Percentiles rank a stretch among this genome's conserved stretches.
Conservation (phyloP, 257 asterid genomes). For the Henckelia pumila region DNA sequence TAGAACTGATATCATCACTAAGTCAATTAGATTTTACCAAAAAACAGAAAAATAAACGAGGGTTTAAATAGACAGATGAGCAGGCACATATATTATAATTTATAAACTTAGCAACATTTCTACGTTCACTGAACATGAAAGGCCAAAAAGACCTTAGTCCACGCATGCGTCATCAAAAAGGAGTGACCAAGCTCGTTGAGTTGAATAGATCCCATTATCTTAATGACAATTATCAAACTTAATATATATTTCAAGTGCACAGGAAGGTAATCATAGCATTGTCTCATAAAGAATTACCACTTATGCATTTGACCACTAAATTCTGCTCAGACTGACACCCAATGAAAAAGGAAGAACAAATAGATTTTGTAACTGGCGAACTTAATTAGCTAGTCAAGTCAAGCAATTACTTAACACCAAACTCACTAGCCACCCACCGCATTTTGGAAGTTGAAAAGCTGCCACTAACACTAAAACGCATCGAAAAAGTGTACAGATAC, state of each 20-base stretch:
- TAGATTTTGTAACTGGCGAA: constrained; percentile 32
- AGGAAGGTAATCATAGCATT: constrained; percentile 8
- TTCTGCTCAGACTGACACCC: neutral
- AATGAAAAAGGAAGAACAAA: constrained; percentile 11
- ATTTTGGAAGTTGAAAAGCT: constrained; percentile 19
- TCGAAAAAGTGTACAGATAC: constrained; percentile 23
- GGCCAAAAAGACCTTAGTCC: neutral
- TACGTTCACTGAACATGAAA: constrained; percentile 4
- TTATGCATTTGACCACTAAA: constrained; percentile 17
- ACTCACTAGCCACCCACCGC: too few relatives aligned
- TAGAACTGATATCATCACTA: neutral
- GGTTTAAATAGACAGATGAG: too few relatives aligned
- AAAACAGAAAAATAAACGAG: constrained; percentile 7
- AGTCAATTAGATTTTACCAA: neutral
- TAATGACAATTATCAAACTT: neutral
- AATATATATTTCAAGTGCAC: constrained; percentile 6
- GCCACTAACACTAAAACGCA: constrained; percentile 13
- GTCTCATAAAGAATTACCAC: neutral
- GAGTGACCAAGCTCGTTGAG: neutral
- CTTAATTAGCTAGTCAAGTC: too few relatives aligned
- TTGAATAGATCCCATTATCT: neutral
- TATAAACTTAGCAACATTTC: constrained; percentile 11
- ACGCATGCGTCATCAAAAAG: too few relatives aligned
- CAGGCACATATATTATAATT: too few relatives aligned
- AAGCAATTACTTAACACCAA: constrained; percentile 1